phyloP scores from a whole-genome alignment of 805 yeast genomes.

The Millerago galiae region DNA sequence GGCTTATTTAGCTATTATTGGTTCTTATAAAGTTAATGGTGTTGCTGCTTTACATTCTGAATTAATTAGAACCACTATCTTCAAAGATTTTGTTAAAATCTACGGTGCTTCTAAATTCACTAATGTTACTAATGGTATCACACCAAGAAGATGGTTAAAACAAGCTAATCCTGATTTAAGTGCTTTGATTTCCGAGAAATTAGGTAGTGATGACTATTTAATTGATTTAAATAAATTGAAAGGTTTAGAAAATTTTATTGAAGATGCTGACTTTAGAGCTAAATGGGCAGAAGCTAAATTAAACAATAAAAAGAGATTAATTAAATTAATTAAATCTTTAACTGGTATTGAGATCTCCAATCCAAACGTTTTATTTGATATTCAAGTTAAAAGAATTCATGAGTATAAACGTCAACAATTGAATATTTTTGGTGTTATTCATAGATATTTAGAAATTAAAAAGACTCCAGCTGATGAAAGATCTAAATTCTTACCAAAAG shows the following conservation, averaged over 20 bases:
- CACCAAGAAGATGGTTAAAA: slow-evolving; percentile 94
- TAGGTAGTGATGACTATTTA: slow-evolving; percentile 65
- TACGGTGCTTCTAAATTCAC: slow-evolving; percentile 81
- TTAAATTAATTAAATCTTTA: slow-evolving; percentile 58
- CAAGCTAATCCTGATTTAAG: slow-evolving; percentile 87
- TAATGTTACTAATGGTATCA: slow-evolving; percentile 90
- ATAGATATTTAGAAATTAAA: slow-evolving; percentile 75
- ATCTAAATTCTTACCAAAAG: slow-evolving; percentile 60
- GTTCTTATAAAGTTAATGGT: slow-evolving; percentile 91
- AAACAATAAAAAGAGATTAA: slow-evolving; percentile 61
- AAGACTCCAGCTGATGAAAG: slow-evolving; percentile 57
- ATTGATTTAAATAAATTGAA: slow-evolving; percentile 63
- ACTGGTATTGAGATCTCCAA: slow-evolving; percentile 51
- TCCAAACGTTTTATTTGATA: slow-evolving; percentile 74
- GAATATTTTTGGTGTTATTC: slow-evolving; percentile 83
- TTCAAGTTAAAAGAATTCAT: slow-evolving; percentile 92
- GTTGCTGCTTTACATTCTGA: slow-evolving; percentile 95
- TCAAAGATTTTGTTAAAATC: slow-evolving; percentile 80
- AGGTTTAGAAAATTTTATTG: slow-evolving; percentile 55
- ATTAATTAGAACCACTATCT: slow-evolving; percentile 80
- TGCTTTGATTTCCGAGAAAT: slow-evolving; percentile 60
- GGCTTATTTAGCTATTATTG: slow-evolving; percentile 89
- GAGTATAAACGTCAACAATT: slow-evolving; percentile 94
- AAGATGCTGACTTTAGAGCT: slow-evolving; percentile 60
- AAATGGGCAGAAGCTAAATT: slow-evolving; percentile 69